A percentile compares a stretch with the other conserved stretches of the same genome.
These are phyloP conservation scores for Tricladium varicosporioides DNA, from an alignment of 2,329 filamentous ascomycete genomes.

Conservation along the genomic window DNA sequence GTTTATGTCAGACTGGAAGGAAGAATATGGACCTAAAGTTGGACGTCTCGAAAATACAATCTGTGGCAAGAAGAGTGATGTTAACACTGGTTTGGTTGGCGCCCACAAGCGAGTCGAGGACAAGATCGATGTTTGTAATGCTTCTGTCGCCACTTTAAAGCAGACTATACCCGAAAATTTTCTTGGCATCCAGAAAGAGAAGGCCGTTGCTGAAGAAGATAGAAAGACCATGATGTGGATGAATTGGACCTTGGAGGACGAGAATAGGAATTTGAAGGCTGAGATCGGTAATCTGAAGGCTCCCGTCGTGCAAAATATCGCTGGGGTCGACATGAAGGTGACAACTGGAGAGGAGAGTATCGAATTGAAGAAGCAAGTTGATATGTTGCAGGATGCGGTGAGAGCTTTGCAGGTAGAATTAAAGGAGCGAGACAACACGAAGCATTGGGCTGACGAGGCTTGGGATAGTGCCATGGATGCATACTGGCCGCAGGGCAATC, in stretches of 20 bases:
- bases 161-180: background rate
- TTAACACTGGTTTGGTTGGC: background rate
- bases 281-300: conserved; percentile 1
- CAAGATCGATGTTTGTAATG: background rate
- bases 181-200: background rate
- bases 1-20: conserved; percentile 2
- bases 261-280: background rate
- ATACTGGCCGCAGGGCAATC: conserved; percentile 18
- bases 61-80: background rate
- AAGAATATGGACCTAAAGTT: background rate
- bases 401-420: background rate
- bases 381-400: background rate
- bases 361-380: background rate
- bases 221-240: background rate
- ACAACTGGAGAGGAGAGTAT: background rate
- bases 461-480: conserved; percentile 8
- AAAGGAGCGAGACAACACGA: background rate
- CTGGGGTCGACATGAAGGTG: background rate
- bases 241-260: background rate
- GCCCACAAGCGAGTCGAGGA: background rate
- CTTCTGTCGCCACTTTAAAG: background rate
- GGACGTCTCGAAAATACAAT: background rate
- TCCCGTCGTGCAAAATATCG: background rate
- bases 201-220: background rate
- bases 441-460: conserved; percentile 3